phyloP scores from a whole-genome alignment of 257 asterid species.

The Orobanche coerulescens region DNA sequence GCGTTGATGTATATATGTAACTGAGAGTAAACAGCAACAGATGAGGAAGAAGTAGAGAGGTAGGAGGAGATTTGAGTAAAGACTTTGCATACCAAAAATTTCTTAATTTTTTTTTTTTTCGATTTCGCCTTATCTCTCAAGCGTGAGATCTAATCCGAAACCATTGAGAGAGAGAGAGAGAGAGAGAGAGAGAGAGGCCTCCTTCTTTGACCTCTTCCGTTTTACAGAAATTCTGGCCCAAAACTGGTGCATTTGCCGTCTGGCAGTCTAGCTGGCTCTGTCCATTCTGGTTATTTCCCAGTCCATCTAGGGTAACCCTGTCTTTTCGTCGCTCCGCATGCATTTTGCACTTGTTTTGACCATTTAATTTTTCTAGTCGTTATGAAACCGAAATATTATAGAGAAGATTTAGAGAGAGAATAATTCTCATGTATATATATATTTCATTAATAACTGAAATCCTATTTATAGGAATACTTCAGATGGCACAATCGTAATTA shows the following conservation, averaged over 20 bases:
- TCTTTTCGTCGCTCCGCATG: not conserved
- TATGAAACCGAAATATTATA: no score
- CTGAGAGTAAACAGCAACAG: conserved; percentile 28
- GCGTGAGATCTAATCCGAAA: conserved; percentile 36
- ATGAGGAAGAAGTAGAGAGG: conserved; percentile 24
- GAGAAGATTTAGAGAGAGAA: no score
- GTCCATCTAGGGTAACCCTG: not conserved
- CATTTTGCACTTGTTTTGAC: not conserved
- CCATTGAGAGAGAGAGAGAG: conserved; percentile 5
- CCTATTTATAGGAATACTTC: no score
- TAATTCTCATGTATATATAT: no score
- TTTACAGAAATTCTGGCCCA: conserved; percentile 20
- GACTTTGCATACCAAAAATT: conserved; percentile 35
- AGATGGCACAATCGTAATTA: no score
- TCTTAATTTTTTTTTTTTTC: not conserved
- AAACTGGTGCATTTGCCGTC: conserved; percentile 1
- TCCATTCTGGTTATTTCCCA: conserved; percentile 4
- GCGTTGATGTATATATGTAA: conserved; percentile 11
- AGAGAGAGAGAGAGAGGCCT: conserved; percentile 5
- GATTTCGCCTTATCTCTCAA: conserved; percentile 16
- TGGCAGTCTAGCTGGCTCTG: not conserved
- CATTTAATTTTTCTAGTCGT: no score
- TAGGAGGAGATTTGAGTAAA: conserved; percentile 36
- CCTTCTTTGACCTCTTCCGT: conserved; percentile 7
- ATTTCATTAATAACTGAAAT: no score